These are phyloP conservation scores for Acorus gramineus DNA, from an alignment of 106 monocot genomes.

Conservation along the genomic window DNA sequence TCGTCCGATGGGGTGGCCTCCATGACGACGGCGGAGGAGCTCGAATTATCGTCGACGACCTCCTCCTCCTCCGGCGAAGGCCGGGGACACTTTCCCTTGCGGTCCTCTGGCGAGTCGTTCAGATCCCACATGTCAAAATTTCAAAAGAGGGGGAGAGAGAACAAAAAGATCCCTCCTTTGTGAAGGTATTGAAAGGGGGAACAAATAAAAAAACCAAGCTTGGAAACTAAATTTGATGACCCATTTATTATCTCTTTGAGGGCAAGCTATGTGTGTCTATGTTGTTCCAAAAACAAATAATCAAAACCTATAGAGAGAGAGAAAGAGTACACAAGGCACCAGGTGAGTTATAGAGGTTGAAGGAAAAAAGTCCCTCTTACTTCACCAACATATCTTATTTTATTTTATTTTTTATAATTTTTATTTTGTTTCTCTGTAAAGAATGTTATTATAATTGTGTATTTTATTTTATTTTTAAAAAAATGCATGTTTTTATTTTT, in stretches of 20 bases:
- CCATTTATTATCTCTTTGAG: background rate
- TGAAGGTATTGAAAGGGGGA: background rate
- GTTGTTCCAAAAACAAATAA: constrained; percentile 5
- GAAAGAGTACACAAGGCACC: background rate
- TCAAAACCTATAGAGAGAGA: background rate
- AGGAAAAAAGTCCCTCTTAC: no score
- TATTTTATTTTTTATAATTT: no score
- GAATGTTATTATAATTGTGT: no score
- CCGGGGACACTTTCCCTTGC: constrained; percentile 2
- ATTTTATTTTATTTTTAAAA: no score
- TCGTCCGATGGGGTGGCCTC: constrained; percentile 8
- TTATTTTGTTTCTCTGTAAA: no score
- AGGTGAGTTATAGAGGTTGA: no score
- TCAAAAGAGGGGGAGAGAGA: background rate
- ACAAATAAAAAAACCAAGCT: background rate
- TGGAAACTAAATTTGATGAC: background rate
- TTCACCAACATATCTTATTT: no score
- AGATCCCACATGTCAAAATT: constrained; percentile 40
- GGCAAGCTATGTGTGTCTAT: no score
- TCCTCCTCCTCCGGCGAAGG: background rate
- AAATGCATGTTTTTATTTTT: no score
- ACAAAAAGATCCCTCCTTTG: background rate
- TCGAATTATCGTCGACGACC: constrained; percentile 6
- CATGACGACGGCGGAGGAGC: constrained; percentile 19
- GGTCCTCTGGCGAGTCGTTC: constrained; percentile 28